Conservation (phyloP, 257 asterid genomes). For the Coffea eugenioides region DNA sequence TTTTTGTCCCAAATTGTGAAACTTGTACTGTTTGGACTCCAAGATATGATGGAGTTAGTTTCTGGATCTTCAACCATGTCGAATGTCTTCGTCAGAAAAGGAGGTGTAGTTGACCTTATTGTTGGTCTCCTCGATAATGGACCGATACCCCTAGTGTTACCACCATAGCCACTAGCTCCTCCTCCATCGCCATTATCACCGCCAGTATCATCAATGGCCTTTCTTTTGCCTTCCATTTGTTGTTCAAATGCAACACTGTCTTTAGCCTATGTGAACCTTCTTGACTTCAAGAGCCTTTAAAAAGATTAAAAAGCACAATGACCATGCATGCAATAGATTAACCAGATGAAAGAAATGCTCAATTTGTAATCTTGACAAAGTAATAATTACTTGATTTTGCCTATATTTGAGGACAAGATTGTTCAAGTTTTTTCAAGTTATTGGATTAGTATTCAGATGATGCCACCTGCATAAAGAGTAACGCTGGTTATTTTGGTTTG, state of each 20-base stretch:
- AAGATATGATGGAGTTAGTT: slow-evolving; percentile 39
- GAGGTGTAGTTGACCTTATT: slow-evolving; percentile 28
- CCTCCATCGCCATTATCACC: neutral
- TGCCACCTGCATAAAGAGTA: neutral
- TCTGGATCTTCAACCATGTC: slow-evolving; percentile 41
- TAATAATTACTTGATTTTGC: neutral
- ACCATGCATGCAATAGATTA: neutral
- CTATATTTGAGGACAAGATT: neutral
- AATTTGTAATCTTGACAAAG: neutral
- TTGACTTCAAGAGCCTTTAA: neutral
- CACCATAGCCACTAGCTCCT: neutral
- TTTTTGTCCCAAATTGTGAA: slow-evolving; percentile 43
- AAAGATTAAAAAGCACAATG: neutral
- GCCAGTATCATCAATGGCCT: neutral
- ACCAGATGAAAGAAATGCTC: neutral
- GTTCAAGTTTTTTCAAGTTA: neutral
- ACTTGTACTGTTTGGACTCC: slow-evolving; percentile 35
- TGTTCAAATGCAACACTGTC: too few relatives aligned
- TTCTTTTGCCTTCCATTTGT: slow-evolving; percentile 8
- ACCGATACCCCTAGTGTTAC: neutral
- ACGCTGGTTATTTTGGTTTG: neutral
- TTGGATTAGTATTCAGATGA: neutral
- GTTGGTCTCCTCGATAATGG: neutral
- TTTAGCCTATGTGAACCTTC: too few relatives aligned
- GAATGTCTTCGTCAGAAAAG: slow-evolving; percentile 35